phyloP scores from a whole-genome alignment of 371 early-diverging fungal species.

The Saksenaea vasiformis region DNA sequence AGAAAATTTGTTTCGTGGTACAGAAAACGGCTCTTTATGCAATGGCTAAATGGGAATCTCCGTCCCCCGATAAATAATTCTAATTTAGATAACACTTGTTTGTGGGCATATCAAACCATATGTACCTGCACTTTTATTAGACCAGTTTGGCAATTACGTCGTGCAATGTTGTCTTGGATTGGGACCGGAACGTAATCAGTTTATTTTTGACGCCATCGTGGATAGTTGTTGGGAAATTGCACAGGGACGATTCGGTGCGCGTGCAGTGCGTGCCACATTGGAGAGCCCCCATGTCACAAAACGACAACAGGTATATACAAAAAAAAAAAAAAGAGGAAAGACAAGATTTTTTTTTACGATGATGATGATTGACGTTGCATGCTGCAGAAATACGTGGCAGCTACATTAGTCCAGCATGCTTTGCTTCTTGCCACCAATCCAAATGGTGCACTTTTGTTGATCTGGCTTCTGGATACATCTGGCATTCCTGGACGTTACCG shows the following conservation, averaged over 20 bases:
- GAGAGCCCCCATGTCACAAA: conserved; percentile 67
- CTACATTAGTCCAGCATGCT: conserved; percentile 84
- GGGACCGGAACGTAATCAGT: conserved; percentile 68
- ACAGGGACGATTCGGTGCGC: conserved; percentile 79
- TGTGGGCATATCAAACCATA: conserved; percentile 52
- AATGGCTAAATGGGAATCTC: background rate
- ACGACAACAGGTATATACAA: conserved; percentile 35
- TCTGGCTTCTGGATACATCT: conserved; percentile 92
- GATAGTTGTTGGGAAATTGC: conserved; percentile 72
- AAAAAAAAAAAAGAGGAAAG: background rate
- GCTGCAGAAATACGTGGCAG: conserved; percentile 77
- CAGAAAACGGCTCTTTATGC: background rate
- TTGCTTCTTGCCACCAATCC: conserved; percentile 83
- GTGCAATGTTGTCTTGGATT: conserved; percentile 83
- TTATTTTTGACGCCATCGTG: conserved; percentile 80
- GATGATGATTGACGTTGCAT: background rate
- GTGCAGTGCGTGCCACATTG: conserved; percentile 81
- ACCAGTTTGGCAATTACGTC: conserved; percentile 90
- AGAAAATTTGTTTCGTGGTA: background rate
- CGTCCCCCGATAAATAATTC: background rate
- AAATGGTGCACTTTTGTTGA: conserved; percentile 91
- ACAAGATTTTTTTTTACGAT: background rate
- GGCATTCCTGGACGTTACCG: conserved; percentile 83
- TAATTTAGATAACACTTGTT: conserved; percentile 24
- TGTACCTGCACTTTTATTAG: conserved; percentile 77